Evolutionary conservation across 2,329 filamentous ascomycete species (phyloP).

Genomic region (Colletotrichum incanum): DNA sequence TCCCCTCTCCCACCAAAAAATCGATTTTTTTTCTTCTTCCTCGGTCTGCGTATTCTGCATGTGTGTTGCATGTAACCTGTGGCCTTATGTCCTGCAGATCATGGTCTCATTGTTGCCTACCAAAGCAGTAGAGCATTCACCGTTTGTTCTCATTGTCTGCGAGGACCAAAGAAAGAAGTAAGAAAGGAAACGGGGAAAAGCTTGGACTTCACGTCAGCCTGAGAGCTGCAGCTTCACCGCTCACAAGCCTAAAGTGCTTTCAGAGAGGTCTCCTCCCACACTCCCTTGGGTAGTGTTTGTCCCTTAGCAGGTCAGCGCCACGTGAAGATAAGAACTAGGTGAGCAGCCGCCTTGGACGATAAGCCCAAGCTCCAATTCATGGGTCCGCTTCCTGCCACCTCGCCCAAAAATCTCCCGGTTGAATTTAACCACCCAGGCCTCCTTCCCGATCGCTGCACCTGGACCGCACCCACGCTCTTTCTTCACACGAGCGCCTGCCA

Average conservation of each 20-base stretch:
- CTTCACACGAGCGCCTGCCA: slow-evolving; percentile 10
- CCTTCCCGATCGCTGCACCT: slow-evolving; percentile 10
- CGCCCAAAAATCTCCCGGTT: slow-evolving; percentile 39
- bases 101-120: slow-evolving; percentile 9
- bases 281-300: not conserved
- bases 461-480: slow-evolving; percentile 19
- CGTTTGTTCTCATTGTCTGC: not conserved
- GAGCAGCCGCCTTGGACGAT: slow-evolving; percentile 27
- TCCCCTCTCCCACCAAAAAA: not conserved
- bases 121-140: not conserved
- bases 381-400: slow-evolving; percentile 43
- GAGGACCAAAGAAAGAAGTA: not conserved
- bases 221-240: slow-evolving; percentile 35
- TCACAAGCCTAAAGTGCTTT: slow-evolving; percentile 16
- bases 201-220: slow-evolving; percentile 3
- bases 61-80: slow-evolving; percentile 13
- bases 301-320: slow-evolving; percentile 25
- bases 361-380: slow-evolving; percentile 36
- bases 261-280: not conserved
- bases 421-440: slow-evolving; percentile 31
- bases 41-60: not conserved
- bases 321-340: slow-evolving; percentile 39
- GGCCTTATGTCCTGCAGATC: not conserved
- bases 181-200: slow-evolving; percentile 1
- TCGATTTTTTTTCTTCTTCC: not conserved